Base-by-base conservation (phyloP, 306 rosid species). In the Ormosia emarginata region DNA sequence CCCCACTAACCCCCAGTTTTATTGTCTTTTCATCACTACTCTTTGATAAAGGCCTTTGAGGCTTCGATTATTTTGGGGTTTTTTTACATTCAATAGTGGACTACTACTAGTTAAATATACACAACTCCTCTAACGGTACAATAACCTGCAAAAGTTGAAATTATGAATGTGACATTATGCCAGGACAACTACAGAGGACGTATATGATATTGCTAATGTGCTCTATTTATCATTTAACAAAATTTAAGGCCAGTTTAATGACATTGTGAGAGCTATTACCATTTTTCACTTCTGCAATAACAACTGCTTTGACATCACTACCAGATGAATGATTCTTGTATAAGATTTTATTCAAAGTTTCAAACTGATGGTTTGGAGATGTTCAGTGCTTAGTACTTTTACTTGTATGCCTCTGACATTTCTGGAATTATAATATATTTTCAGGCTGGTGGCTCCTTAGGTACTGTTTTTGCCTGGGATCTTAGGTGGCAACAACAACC, bases 391-490 rank as follows among this genome's bases (percentile, higher is more conserved):
- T 70, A 4, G 55, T 37, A 29, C 61, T 80, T 67, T 74, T 37
- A 71, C 11, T 67, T 55, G 66, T 76, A 15, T 71, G 39, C 57
- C 74, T 75, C 47, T 79, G 58, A 62, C 4, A 6, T 64, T 79
- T 46, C 50, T 65, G 74, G 78, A 58, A 66, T 44, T 56, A 9
- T 73, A 33, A 46, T 64, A 10, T 79, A 53, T 75, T 75, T 50
- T 68, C 74, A 93, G 98, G 97, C 97, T 37, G 98, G 95, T 71
- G 97, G 97, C 53, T 93, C 99, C 82, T 88, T 86, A 72, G 99
- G 99, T 18, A 90, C 95, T 72, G 92, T 90, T 72, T 95, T 95
- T 86, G 95, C 97, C 13, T 95, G 99, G 99, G 99, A 95, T 92
- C 93, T 95, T 65, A 91, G 98, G 88, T 88, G 89, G 92, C 98